Evolutionary conservation across 768 basidiomycete species (phyloP), one percentile per base, ranked within the genome.

Genomic region (Favolaschia claudopus): DNA sequence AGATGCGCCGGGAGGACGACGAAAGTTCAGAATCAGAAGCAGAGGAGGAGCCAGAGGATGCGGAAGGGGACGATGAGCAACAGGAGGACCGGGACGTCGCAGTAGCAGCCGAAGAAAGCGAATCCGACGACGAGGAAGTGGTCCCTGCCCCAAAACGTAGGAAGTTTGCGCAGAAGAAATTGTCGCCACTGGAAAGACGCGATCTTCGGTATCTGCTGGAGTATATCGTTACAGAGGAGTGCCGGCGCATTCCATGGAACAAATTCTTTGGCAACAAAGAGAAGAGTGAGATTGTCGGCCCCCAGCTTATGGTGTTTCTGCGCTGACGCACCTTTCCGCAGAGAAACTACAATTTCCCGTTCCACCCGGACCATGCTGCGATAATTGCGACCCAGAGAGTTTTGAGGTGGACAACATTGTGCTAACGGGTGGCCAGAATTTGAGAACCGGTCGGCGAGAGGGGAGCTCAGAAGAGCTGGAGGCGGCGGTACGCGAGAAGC

Each of bases 311-410:
- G 6, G 38, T 7, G 31, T 39, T 1, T 45, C 36, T 38, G 12
- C 13, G 32, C 28, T 20, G 33, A 19, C 9, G 7, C 8, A 13
- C n/a, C n/a, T n/a, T 14, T 48, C 32, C 39, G 14, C 39, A 58
- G 56, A 38, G n/a, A 24, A 14, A 7, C 22, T 59, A 37, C 13
- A 9, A 13, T 32, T 31, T 6, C 47, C 34, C 0, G 40, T 49
- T 1, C 40, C 58, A 1, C 25, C 25, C 2, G 51, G 47, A 3
- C 54, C 47, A 2, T 64, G 63, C 28, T 64, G 63, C 31, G 63
- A 65, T 14, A 61, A 61, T 44, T 65, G 63, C 31, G 22, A 40
- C 10, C 63, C 63, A 15, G 59, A 60, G 5, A 20, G 17, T 0
- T 55, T 60, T 34, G 0, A 20, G 38, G 19, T 64, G 0, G 36